Conservation (phyloP, 768 basidiomycete species). For the Amanita phalloides region DNA sequence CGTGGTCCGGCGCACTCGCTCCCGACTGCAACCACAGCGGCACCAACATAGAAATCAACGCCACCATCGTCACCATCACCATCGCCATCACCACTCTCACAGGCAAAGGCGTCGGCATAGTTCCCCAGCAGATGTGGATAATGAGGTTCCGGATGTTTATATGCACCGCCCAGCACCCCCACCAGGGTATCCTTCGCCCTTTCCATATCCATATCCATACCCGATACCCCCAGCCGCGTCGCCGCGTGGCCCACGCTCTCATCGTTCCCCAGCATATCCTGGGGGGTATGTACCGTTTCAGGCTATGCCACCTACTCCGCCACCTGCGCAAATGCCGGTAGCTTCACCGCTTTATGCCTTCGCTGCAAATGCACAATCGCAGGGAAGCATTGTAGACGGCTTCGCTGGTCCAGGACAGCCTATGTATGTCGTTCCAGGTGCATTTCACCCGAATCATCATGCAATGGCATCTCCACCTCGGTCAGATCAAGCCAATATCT, state of each 20-base stretch:
- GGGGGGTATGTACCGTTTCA: conserved; percentile 21
- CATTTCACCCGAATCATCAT: not conserved
- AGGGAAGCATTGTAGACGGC: conserved; percentile 2
- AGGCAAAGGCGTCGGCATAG: conserved; percentile 7
- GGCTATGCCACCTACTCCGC: conserved; percentile 12
- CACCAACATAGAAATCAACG: conserved; percentile 15
- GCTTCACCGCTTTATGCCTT: conserved; percentile 18
- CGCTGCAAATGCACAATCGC: not conserved
- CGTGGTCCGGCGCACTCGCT: conserved; percentile 9
- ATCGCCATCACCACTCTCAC: conserved; percentile 8
- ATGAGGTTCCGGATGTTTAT: not conserved
- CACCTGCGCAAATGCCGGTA: conserved; percentile 6
- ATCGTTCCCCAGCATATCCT: conserved; percentile 13
- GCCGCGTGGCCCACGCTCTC: conserved; percentile 13
- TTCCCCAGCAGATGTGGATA: conserved; percentile 1
- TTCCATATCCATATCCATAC: conserved; percentile 18
- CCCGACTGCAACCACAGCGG: conserved; percentile 9
- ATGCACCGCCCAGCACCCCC: conserved; percentile 15
- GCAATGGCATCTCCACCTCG: not conserved
- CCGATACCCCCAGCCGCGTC: conserved; percentile 11
- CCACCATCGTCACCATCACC: conserved; percentile 13
- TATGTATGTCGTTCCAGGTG: conserved; percentile 3
- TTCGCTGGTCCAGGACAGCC: not conserved
- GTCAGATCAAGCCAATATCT: not conserved
- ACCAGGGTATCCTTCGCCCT: conserved; percentile 22